Percentiles rank a stretch among this genome's conserved stretches.
Conservation (phyloP, 2,329 filamentous ascomycete genomes). For the Trichophyton benhamiae region DNA sequence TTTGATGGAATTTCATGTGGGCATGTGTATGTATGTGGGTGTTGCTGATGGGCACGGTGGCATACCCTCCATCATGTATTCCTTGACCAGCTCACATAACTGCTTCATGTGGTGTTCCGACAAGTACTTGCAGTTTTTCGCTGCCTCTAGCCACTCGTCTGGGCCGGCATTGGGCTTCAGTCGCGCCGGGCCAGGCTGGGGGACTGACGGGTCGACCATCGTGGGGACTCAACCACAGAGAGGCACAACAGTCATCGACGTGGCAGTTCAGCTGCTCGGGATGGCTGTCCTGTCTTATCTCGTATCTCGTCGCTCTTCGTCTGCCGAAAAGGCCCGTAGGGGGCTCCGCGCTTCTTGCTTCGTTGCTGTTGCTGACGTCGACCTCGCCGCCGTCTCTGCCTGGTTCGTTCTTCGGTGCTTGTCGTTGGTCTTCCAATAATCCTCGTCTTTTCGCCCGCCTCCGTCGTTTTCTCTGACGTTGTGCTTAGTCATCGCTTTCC, state of each 20-base stretch:
- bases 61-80: slow-evolving; percentile 93
- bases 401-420: background rate
- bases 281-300: too few species aligned
- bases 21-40: background rate
- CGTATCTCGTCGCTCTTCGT: background rate
- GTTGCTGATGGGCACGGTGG: slow-evolving; percentile 6
- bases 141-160: slow-evolving; percentile 93
- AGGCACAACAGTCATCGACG: background rate
- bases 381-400: background rate
- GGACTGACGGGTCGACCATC: slow-evolving; percentile 48
- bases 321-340: background rate
- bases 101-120: slow-evolving; percentile 97
- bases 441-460: background rate
- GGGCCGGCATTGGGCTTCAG: slow-evolving; percentile 71
- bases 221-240: background rate
- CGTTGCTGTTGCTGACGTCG: too few species aligned
- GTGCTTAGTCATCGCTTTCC: background rate
- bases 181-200: slow-evolving; percentile 81
- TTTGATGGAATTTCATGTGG: background rate
- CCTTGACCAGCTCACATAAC: slow-evolving; percentile 96
- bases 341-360: background rate
- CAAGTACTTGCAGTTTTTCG: slow-evolving; percentile 93
- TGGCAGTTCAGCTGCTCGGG: too few species aligned
- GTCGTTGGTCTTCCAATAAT: background rate
- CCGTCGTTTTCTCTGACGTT: background rate